Base-by-base conservation (phyloP, 441 rosid species). In the Gossypium gossypioides region DNA sequence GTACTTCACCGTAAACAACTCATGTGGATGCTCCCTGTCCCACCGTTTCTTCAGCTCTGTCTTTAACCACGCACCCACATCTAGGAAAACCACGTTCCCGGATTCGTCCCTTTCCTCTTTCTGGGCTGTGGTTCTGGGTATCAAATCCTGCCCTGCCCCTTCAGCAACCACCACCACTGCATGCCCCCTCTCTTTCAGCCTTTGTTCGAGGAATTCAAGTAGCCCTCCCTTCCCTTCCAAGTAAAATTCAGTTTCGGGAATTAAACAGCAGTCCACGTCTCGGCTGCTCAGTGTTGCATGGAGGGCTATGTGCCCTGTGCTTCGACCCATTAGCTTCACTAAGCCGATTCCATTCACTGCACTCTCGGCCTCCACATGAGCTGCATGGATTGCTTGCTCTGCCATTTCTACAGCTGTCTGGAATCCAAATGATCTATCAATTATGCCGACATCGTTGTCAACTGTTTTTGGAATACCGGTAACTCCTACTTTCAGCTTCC, bases 361-460 rank as follows among this genome's bases (percentile, higher is more conserved):
- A 59, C 65, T 59, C 44, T 59, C 65, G 16, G 65, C 65, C 42
- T 59, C 65, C 65, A 59, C 65, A n/a, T 29, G 65, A 59, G 65
- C 21, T 15, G 65, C 65, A 29, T 48, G 84, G 75, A 91, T 90
- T 67, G 97, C 92, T 77, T 91, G 82, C 74, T 89, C 90, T 3
- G 97, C 98, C 93, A 83, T 88, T 78, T 91, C 98, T 5, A 89
- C 97, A 0, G 97, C 98, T 1, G 97, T 91, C 79, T 93, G 92
- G 82, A 93, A 91, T 32, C 98, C 98, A 57, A 93, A 93, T 46
- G 95, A 93, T 68, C 86, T 78, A 78, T 90, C 97, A 50, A 93
- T 90, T 72, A 91, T 82, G 56, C 97, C 96, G 22, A 88, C 84
- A 67, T 93, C 98, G 3, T 93, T 93, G 81, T 91, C 96, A 25